These are phyloP conservation scores for Bromus sterilis DNA, from an alignment of 176 grass and related monocot genomes.

Conservation along the genomic window DNA sequence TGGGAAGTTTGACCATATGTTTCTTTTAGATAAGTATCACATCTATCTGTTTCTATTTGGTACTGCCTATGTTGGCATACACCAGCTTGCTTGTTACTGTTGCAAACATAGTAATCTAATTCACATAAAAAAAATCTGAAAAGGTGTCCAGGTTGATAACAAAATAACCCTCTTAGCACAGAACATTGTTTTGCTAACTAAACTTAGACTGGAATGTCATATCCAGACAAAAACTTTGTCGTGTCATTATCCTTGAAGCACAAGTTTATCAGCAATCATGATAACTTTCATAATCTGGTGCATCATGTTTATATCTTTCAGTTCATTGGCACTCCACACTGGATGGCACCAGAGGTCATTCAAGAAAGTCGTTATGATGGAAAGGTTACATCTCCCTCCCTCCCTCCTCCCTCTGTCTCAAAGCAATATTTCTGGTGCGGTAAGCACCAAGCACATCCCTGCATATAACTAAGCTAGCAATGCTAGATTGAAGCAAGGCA, in stretches of 20 bases:
- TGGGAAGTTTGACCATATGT: background rate
- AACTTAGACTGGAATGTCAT: background rate
- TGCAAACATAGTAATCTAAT: background rate
- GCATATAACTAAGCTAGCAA: conserved; percentile 5
- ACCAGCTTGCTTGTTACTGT: background rate
- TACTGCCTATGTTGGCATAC: background rate
- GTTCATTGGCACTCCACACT: conserved; percentile 99
- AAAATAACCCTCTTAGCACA: background rate
- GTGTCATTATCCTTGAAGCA: background rate
- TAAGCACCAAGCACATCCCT: background rate
- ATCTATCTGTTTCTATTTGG: background rate
- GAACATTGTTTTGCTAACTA: background rate
- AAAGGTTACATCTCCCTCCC: conserved; percentile 49
- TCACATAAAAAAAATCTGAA: background rate
- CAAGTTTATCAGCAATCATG: background rate
- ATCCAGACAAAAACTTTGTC: background rate
- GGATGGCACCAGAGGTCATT: conserved; percentile 99
- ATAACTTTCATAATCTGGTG: conserved; percentile 11
- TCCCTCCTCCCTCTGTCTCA: background rate
- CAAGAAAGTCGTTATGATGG: conserved; percentile 99
- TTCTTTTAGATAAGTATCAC: conserved; percentile 12
- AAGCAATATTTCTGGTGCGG: background rate
- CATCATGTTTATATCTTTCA: conserved; percentile 48
- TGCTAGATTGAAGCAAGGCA: conserved; percentile 1
- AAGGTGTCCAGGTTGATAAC: background rate